A percentile compares a stretch with the other conserved stretches of the same genome.
These are phyloP conservation scores for Ceratobasidium sp. DNA, from an alignment of 1,284 basidiomycete genomes.

Conservation along the genomic window DNA sequence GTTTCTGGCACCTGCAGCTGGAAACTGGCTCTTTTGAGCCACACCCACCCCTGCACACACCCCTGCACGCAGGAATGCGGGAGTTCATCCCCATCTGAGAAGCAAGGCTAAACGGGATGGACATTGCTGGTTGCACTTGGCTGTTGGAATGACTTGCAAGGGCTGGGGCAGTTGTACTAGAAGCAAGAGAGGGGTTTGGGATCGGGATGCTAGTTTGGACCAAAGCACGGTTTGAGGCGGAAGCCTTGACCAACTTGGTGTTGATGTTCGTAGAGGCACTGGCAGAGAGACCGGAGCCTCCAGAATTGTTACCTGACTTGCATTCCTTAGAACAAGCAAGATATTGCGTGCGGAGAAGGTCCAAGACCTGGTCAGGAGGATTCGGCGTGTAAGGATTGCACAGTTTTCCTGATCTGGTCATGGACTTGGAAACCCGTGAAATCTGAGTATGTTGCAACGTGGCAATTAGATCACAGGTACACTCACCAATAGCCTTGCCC, in stretches of 20 bases:
- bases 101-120: neutral
- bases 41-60: no score
- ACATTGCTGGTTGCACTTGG: neutral
- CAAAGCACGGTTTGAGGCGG: neutral
- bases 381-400: neutral
- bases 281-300: no score
- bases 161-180: neutral
- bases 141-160: neutral
- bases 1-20: no score
- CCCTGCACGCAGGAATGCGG: no score
- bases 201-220: neutral
- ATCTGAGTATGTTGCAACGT: neutral
- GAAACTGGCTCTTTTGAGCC: no score
- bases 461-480: no score
- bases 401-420: no score
- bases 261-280: neutral
- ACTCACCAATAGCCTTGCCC: slow-evolving; percentile 11
- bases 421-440: neutral
- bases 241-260: neutral
- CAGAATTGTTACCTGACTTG: neutral
- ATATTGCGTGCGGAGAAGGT: neutral
- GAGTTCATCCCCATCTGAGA: neutral
- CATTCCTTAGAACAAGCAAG: neutral
- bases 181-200: neutral
- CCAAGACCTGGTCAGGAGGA: slow-evolving; percentile 2